Conservation (phyloP, 2,329 filamentous ascomycete genomes). For the Fusarium azukiicola region DNA sequence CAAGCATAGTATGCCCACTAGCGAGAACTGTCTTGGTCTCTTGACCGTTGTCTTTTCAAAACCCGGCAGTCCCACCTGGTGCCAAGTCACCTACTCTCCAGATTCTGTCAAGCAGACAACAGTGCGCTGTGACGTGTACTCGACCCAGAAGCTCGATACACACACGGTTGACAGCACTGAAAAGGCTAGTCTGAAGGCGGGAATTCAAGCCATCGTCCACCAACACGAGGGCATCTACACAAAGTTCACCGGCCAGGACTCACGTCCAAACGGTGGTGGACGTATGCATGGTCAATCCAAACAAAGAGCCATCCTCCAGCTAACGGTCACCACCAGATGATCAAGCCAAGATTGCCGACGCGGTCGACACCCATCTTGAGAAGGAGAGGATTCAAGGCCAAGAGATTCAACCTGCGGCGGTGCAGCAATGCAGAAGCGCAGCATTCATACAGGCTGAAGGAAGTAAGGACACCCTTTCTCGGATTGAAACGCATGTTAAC, state of each 20-base stretch:
- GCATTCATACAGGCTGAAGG: conserved; percentile 3
- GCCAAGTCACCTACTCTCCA: conserved; percentile 33
- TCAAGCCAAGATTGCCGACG: background rate
- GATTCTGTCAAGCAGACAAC: conserved; percentile 30
- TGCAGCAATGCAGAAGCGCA: conserved; percentile 8
- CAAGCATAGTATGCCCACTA: too few species aligned
- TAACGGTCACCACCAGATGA: background rate
- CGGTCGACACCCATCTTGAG: background rate
- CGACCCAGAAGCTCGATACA: background rate
- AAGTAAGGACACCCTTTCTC: background rate
- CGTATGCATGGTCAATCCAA: background rate
- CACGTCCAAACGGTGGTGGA: background rate
- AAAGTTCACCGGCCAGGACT: background rate
- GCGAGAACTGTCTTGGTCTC: background rate
- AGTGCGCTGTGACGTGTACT: conserved; percentile 38
- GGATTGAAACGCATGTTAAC: background rate
- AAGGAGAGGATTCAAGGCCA: background rate
- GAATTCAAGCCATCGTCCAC: background rate
- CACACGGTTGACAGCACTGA: background rate
- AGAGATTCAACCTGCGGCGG: background rate
- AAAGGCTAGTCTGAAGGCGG: background rate
- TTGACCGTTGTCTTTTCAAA: background rate
- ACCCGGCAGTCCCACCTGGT: conserved; percentile 31
- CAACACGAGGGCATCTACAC: background rate
- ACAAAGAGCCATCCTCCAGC: background rate